A percentile compares a stretch with the other conserved stretches of the same genome.
Evolutionary conservation across 768 basidiomycete genomes (phyloP).

Genomic region (Termitomyces sp.): DNA sequence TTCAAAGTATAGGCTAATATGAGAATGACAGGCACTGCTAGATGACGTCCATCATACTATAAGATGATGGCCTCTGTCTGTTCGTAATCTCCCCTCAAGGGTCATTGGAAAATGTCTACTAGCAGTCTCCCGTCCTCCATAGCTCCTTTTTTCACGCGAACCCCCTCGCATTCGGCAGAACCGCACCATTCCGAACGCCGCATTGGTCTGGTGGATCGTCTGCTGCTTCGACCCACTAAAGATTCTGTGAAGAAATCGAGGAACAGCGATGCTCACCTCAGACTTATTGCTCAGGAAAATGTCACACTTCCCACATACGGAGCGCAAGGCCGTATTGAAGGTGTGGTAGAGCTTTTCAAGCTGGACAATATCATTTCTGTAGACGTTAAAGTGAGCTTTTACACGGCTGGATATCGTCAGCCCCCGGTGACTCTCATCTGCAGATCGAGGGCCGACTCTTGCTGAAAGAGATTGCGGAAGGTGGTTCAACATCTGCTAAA

Average conservation of each 20-base stretch:
- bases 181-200: slow-evolving; percentile 50
- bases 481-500: slow-evolving; percentile 48
- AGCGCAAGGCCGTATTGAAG: slow-evolving; percentile 43
- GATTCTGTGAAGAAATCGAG: slow-evolving; percentile 57
- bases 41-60: slow-evolving; percentile 1
- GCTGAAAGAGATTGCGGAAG: slow-evolving; percentile 60
- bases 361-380: slow-evolving; percentile 51
- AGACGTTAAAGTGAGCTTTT: slow-evolving; percentile 50
- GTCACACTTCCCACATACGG: slow-evolving; percentile 55
- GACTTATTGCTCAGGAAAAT: slow-evolving; percentile 47
- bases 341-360: slow-evolving; percentile 49
- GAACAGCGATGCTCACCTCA: slow-evolving; percentile 44
- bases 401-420: not conserved
- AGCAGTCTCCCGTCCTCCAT: slow-evolving; percentile 47
- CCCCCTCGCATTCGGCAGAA: slow-evolving; percentile 48
- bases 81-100: not conserved
- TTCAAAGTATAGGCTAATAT: not conserved
- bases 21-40: not conserved
- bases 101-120: slow-evolving; percentile 38
- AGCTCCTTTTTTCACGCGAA: slow-evolving; percentile 27
- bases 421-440: not conserved
- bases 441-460: slow-evolving; percentile 59
- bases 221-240: slow-evolving; percentile 33
- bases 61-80: not conserved
- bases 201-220: slow-evolving; percentile 37